Conservation (phyloP, 768 basidiomycete genomes). For the Agaricus subrufescens region DNA sequence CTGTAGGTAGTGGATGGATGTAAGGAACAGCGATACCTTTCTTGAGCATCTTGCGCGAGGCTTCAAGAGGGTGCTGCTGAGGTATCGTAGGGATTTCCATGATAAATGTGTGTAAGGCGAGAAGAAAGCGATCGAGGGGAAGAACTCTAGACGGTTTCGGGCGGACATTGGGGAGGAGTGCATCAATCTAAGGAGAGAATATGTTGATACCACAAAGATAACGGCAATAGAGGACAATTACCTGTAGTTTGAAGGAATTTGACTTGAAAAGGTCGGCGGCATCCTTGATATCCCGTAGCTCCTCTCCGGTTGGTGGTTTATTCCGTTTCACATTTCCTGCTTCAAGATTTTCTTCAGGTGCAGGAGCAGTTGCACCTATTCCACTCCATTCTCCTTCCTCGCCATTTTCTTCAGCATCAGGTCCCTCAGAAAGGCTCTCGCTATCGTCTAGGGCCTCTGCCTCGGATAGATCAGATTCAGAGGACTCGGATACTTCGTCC, state of each 20-base stretch:
- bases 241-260: slow-evolving; percentile 82
- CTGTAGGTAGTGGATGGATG: slow-evolving; percentile 61
- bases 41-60: slow-evolving; percentile 48
- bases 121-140: slow-evolving; percentile 66
- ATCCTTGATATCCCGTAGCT: slow-evolving; percentile 69
- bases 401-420: neutral
- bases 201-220: slow-evolving; percentile 3
- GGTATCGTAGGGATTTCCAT: slow-evolving; percentile 50
- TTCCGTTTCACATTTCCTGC: slow-evolving; percentile 25
- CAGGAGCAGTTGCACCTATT: neutral
- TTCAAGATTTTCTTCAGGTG: neutral
- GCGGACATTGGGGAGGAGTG: slow-evolving; percentile 69
- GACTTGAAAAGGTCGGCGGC: slow-evolving; percentile 73
- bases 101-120: slow-evolving; percentile 63
- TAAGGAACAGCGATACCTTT: slow-evolving; percentile 64
- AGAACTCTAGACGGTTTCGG: slow-evolving; percentile 54
- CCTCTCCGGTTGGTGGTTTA: slow-evolving; percentile 63
- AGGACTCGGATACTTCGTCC: neutral
- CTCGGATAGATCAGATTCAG: slow-evolving; percentile 8
- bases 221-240: slow-evolving; percentile 21
- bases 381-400: slow-evolving; percentile 13
- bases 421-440: slow-evolving; percentile 1
- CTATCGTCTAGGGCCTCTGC: slow-evolving; percentile 5
- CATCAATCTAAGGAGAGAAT: slow-evolving; percentile 56
- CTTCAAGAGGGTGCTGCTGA: slow-evolving; percentile 64